Evolutionary conservation across 768 basidiomycete species (phyloP), one percentile per base, ranked within the genome.

Genomic region (Leccinellum luteum): DNA sequence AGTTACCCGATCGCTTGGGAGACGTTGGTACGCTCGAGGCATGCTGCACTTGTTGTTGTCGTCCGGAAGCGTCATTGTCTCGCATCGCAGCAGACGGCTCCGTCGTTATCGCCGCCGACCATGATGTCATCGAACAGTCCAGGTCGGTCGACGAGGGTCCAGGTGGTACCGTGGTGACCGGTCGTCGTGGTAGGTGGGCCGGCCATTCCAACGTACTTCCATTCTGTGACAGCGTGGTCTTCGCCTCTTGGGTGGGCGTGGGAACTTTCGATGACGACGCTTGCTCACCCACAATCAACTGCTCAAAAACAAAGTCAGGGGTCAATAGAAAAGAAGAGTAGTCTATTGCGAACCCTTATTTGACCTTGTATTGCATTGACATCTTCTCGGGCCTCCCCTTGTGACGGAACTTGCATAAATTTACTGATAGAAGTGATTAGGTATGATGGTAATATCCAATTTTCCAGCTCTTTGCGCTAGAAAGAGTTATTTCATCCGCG

Each of bases 271-370:
- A 64, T 4, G 23, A 48, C 51, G 58, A 50, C 21, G 63, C 53
- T 60, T 58, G 63, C 49, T 61, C 64, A 57, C 60, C 62, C 63
- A 59, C 44, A 53, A 81, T 64, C 53, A 74, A 73, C 80, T 81
- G 77, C 72, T 74, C 70, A 78, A 80, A 77, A 71, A 67, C 48
- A 70, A 65, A 68, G 73, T 79, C 73, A 72, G 75, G 63, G 66
- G 73, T 73, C 72, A 71, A 72, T 61, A 58, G 70, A 66, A 58
- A 70, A 68, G 65, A 58, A 66, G 73, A 75, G 68, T 64, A 66
- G 76, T 69, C 77, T 77, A 75, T 64, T 78, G 79, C 82, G 80
- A 82, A 84, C 82, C 82, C 78, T 83, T 56, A 81, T 78, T 59
- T 81, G 75, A 55, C 68, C 69, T 69, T 77, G 73, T 34, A 81